Evolutionary conservation across 345 rosid species (phyloP), one percentile per base, ranked within the genome.

Genomic region (Rhodamnia argentea): DNA sequence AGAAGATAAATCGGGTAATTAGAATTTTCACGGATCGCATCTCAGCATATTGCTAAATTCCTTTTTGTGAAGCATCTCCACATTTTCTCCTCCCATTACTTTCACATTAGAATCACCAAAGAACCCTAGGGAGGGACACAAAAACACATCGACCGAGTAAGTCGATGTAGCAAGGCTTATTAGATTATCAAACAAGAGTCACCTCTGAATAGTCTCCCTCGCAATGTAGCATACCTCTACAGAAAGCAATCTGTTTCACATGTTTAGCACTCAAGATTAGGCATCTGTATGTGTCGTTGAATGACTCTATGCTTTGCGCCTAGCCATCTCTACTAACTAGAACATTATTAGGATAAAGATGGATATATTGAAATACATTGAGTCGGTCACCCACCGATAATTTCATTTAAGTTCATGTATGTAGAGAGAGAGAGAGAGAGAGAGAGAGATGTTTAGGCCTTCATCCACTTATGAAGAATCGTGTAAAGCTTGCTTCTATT

Each of bases 141-240:
- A 70, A 70, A 70, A 23, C 44, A 70, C 37, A 70, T 70, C 37
- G 76, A 64, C 76, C 32, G 16, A 29, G 15, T 16, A 70, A 18
- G 78, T 70, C 13, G 24, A 70, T 70, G 13, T 32, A 70, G 3
- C 13, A 9, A 70, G 47, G 32, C 3, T 37, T 18, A 20, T 64
- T 10, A 24, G 13, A 70, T 70, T 13, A 18, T 70, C 23, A 32
- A 70, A 16, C 7, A 1, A 32, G 44, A 7, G 5, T 32, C 13
- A 9, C 42, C 20, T 16, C 7, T 32, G 47, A 70, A 32, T 70
- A 70, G 18, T 70, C 78, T 42, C 76, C 0, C 3, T 29, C 4
- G 1, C 1, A 64, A 16, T 15, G 14, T 32, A 70, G 13, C 47
- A 18, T 3, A 0, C 10, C 78, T 9, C 10, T 0, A 0, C 32